A percentile compares a stretch with the other conserved stretches of the same genome.
These are phyloP conservation scores for Miamiensis avidus DNA, from an alignment of 169 alveolate genomes.

Conservation along the genomic window DNA sequence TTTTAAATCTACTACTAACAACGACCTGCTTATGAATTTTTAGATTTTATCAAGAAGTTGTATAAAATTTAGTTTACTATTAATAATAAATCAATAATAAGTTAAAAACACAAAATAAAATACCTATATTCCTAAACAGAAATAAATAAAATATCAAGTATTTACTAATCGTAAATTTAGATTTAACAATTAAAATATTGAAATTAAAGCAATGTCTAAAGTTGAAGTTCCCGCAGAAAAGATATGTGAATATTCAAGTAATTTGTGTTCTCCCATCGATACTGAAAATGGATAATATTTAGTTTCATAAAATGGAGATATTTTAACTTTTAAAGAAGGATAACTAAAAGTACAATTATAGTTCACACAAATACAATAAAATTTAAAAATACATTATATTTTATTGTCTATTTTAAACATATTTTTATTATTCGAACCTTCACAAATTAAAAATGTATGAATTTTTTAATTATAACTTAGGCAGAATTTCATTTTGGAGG, in stretches of 20 bases:
- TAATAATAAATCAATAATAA: too few species aligned
- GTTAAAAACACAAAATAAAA: too few species aligned
- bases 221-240: slow-evolving; percentile 26
- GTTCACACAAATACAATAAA: background rate
- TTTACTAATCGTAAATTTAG: background rate
- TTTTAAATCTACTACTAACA: too few species aligned
- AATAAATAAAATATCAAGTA: too few species aligned
- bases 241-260: slow-evolving; percentile 27
- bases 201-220: background rate
- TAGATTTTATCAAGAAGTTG: too few species aligned
- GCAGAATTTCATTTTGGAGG: slow-evolving; percentile 32
- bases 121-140: too few species aligned
- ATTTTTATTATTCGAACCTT: background rate
- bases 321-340: slow-evolving; percentile 56
- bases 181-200: too few species aligned
- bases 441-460: background rate
- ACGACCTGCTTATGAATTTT: too few species aligned
- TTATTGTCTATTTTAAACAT: background rate
- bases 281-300: slow-evolving; percentile 54
- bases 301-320: slow-evolving; percentile 73
- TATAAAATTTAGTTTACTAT: too few species aligned
- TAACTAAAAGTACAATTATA: slow-evolving; percentile 51
- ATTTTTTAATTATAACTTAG: background rate
- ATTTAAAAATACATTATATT: background rate
- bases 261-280: slow-evolving; percentile 49